These are phyloP conservation scores for Daldinia childiae DNA, from an alignment of 495 filamentous ascomycete genomes.

Conservation along the genomic window DNA sequence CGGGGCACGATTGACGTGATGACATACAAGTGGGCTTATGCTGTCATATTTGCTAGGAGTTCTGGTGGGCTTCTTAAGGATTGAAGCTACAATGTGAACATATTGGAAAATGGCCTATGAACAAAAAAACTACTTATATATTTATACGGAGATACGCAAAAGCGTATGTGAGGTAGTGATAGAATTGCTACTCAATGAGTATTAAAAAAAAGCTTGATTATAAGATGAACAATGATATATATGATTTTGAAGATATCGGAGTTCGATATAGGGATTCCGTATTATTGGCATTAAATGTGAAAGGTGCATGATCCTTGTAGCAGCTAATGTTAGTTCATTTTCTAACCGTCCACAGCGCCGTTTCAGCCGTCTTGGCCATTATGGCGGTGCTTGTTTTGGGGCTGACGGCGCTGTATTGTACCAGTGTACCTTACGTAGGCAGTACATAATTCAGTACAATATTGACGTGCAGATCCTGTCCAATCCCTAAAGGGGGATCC, in stretches of 20 bases:
- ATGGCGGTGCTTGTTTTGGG: slow-evolving; percentile 19
- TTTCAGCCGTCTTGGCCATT: slow-evolving; percentile 26
- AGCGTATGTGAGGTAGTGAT: slow-evolving; percentile 10
- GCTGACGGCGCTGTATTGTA: slow-evolving; percentile 1
- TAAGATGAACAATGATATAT: too few species aligned
- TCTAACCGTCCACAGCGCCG: slow-evolving; percentile 19
- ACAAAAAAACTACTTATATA: too few species aligned
- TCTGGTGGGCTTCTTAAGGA: slow-evolving; percentile 9
- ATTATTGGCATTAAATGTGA: too few species aligned
- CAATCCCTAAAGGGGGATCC: slow-evolving; percentile 29
- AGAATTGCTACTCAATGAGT: background rate
- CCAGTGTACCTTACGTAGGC: background rate
- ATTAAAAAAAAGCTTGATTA: background rate
- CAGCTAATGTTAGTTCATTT: slow-evolving; percentile 5
- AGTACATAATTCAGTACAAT: background rate
- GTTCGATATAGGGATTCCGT: too few species aligned
- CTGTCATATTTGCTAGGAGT: slow-evolving; percentile 20
- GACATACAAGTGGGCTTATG: slow-evolving; percentile 7
- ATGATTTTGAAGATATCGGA: too few species aligned
- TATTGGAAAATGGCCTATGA: slow-evolving; percentile 4
- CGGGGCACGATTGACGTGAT: background rate
- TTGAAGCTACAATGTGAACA: background rate
- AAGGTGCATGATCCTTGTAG: too few species aligned
- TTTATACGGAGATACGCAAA: background rate
- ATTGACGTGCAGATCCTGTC: slow-evolving; percentile 18